Base-by-base conservation (phyloP, 1,139 yeast species). In the Geotrichum aggregatum region DNA sequence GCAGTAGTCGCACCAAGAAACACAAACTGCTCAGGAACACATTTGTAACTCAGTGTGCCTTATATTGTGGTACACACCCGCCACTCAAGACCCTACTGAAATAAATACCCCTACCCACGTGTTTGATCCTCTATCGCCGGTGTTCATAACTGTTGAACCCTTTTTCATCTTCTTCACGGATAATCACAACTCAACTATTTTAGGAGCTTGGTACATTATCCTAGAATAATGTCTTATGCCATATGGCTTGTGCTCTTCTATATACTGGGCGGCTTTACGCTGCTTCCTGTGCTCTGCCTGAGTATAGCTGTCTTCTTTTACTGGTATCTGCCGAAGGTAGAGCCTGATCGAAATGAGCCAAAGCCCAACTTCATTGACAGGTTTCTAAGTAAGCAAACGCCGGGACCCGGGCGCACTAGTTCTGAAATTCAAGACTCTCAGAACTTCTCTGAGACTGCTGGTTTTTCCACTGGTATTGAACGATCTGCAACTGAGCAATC, bases 241-340 rank as follows among this genome's bases (percentile, higher is more conserved):
- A 52, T 60, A 28, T 54, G 59, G 46, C 63, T 68, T 22, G 47
- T 76, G 10, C 64, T 65, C 24, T 70, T 73, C 1, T 85, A 83
- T 64, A 44, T 87, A 1, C 49, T 86, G 3, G 97, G 97, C 4
- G 96, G 96, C 0, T 43, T 89, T 5, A 87, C 96, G 0, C 78
- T 89, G 57, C 65, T 87, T 18, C 96, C 96, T 0, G 57, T 82
- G 33, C 55, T 79, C 2, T 47, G 79, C 0, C 36, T 74, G 1
- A 59, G 67, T 0, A 59, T 77, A 48, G 62, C 57, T 35, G 73
- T 68, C 52, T 62, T 57, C 19, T 61, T 70, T 30, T 56, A 52
- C 42, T 59, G 61, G 60, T 71, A 55, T 69, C 69, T 61, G 67
- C 82, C 65, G 49, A 63, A 54, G 33, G 67, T 59, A 33, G 34